Evolutionary conservation across 176 grass and related monocot species (phyloP), one percentile per base, ranked within the genome.

Genomic region (Musa schizocarpa): DNA sequence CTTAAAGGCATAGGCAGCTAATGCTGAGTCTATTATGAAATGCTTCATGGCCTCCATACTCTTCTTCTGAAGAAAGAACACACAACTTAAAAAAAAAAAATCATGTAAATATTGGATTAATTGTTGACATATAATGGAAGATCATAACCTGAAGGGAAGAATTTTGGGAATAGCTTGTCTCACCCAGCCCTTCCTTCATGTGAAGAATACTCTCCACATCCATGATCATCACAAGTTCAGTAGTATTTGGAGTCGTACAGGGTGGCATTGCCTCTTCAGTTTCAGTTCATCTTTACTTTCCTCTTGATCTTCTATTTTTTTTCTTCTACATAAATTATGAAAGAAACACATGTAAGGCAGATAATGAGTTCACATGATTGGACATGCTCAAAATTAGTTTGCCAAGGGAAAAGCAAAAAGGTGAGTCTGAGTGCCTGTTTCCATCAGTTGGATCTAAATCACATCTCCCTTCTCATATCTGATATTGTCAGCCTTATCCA

Each of bases 141-240:
- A 52, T n/a, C 43, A 66, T n/a, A 9, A 88, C 92, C 89, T 97
- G 93, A 77, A 97, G 90, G 54, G 90, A 97, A 1, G 90, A 93
- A 79, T 97, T 93, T 83, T 87, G 90, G 8, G 90, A 90, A 85
- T 97, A 97, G 75, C 90, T 97, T 63, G 78, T 87, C 83, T 97
- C 93, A 79, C 86, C 93, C 13, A 97, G 79, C 10, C 93, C 93
- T 85, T 88, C 87, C 56, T 93, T 97, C 93, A 97, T 97, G 78
- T 91, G 93, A 77, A 97, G 87, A 81, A 93, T 82, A 64, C 85
- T 81, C 82, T 93, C 90, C 74, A 97, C 87, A 81, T 90, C 72
- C 90, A 97, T 43, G 34, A 3, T 78, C 68, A 80, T 82, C 80
- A 79, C 76, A 53, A 81, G 77, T 56, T 96, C 81, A 19, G 83